phyloP scores from a whole-genome alignment of 75 land plant genomes.

The Selaginella tamariscina region DNA sequence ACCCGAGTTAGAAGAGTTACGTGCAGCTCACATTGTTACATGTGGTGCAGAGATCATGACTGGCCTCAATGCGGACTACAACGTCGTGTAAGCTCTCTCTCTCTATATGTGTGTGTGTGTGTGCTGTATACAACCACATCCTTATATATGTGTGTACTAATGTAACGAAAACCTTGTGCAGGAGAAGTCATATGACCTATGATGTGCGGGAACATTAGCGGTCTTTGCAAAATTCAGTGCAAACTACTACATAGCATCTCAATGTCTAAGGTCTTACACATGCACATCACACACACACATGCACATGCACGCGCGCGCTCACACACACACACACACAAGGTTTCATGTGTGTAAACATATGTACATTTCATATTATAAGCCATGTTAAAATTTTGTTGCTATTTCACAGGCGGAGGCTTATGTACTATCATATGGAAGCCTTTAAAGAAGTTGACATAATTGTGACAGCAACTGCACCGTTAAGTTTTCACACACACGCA shows the following conservation, averaged over 20 bases:
- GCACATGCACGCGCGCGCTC: too few species aligned
- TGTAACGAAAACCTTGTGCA: constrained; percentile 25
- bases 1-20: constrained; percentile 82
- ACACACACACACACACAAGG: too few species aligned
- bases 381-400: not conserved
- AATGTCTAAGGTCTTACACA: constrained; percentile 66
- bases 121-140: not conserved
- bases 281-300: too few species aligned
- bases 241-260: constrained; percentile 67
- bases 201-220: constrained; percentile 55
- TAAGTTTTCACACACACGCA: not conserved
- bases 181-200: constrained; percentile 28
- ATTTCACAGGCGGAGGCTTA: constrained; percentile 58
- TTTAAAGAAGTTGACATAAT: constrained; percentile 88
- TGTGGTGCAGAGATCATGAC: constrained; percentile 56
- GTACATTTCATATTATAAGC: not conserved
- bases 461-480: constrained; percentile 68
- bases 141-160: not conserved
- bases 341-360: too few species aligned
- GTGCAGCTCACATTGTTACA: constrained; percentile 54
- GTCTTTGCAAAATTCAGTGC: constrained; percentile 55
- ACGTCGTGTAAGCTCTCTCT: not conserved
- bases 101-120: too few species aligned
- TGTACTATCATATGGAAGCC: constrained; percentile 73
- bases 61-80: not conserved